Evolutionary conservation across 208 protist genomes (phyloP).

Genomic region (Phytomonas sp.): DNA sequence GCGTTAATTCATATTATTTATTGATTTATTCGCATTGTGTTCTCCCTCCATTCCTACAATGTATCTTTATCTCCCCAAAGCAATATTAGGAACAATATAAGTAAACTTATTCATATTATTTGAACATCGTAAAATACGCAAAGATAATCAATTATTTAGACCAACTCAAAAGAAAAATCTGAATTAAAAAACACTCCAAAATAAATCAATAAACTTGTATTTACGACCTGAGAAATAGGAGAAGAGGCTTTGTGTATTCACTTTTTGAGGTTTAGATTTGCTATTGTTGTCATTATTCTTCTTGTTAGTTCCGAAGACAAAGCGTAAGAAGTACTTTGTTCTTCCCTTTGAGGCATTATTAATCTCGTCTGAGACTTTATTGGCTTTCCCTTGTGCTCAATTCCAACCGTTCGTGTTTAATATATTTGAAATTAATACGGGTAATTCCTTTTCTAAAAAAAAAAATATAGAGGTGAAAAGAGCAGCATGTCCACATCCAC

Average conservation of each 20-base stretch:
- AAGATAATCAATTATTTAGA: not conserved
- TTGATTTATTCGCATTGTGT: not conserved
- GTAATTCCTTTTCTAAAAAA: conserved; percentile 10
- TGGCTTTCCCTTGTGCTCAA: not conserved
- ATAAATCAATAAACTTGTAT: conserved; percentile 2
- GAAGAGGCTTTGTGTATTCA: not conserved
- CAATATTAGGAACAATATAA: conserved; percentile 2
- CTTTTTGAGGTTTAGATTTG: conserved; percentile 5
- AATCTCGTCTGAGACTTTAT: not conserved
- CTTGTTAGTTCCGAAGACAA: conserved; percentile 12
- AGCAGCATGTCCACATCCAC: conserved; percentile 31
- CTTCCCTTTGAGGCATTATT: not conserved
- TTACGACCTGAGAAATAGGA: not conserved
- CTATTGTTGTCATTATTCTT: conserved; percentile 12
- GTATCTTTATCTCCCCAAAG: conserved; percentile 5
- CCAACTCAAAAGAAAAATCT: not conserved
- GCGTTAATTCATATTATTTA: not conserved
- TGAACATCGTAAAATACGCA: not conserved
- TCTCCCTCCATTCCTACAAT: conserved; percentile 1
- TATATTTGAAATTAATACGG: conserved; percentile 9
- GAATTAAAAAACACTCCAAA: conserved; percentile 8
- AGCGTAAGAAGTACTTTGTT: not conserved
- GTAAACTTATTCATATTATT: conserved; percentile 3
- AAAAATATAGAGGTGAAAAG: conserved; percentile 11
- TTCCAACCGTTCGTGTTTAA: not conserved